A percentile compares a stretch with the other conserved stretches of the same genome.
These are phyloP conservation scores for Exophiala sideris DNA, from an alignment of 2,329 filamentous ascomycete genomes.

Conservation along the genomic window DNA sequence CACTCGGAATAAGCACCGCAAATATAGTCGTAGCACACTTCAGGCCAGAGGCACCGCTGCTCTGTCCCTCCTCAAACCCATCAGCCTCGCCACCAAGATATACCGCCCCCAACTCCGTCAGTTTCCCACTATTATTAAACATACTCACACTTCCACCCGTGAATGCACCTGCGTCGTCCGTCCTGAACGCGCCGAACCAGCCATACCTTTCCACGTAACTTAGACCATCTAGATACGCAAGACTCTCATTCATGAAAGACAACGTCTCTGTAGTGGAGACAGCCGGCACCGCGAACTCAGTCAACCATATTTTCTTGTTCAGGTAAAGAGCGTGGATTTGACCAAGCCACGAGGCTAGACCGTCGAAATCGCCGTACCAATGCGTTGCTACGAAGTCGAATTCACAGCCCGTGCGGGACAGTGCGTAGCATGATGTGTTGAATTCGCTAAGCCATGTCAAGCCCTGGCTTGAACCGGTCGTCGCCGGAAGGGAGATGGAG, in stretches of 20 bases:
- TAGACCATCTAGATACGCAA: constrained; percentile 64
- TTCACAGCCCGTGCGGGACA: constrained; percentile 50
- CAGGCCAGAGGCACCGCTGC: not conserved
- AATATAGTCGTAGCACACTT: not conserved
- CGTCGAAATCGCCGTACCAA: constrained; percentile 44
- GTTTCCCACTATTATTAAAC: constrained; percentile 52
- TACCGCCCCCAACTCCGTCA: constrained; percentile 74
- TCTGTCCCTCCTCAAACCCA: constrained; percentile 54
- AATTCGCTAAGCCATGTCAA: constrained; percentile 67
- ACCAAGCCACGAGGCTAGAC: constrained; percentile 36
- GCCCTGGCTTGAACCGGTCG: constrained; percentile 60
- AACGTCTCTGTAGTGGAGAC: constrained; percentile 56
- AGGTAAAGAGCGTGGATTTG: constrained; percentile 40
- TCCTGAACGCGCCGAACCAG: constrained; percentile 73
- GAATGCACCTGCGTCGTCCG: constrained; percentile 68
- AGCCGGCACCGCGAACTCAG: constrained; percentile 66
- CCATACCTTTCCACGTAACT: constrained; percentile 56
- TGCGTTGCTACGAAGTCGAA: constrained; percentile 53
- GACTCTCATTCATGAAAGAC: constrained; percentile 64
- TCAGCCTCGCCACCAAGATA: constrained; percentile 66
- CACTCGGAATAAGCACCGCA: not conserved
- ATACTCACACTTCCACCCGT: constrained; percentile 69
- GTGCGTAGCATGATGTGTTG: constrained; percentile 31
- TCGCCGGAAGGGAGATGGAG: constrained; percentile 63
- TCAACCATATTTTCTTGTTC: constrained; percentile 67